A percentile compares a stretch with the other conserved stretches of the same genome.
These are phyloP conservation scores for Umbellularia californica DNA, from an alignment of 164 flowering plant species.

Conservation along the genomic window DNA sequence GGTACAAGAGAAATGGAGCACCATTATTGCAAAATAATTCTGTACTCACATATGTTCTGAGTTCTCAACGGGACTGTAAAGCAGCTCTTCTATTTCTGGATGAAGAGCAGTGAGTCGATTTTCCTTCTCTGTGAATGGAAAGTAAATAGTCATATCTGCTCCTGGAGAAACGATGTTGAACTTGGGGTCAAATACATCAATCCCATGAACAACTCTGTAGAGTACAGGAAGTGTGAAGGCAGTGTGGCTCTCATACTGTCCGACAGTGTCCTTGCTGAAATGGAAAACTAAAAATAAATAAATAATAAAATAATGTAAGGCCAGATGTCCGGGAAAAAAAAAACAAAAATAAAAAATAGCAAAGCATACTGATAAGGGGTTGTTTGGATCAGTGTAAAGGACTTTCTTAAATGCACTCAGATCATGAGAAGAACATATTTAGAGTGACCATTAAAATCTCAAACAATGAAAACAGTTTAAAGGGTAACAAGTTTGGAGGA, in stretches of 20 bases:
- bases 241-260: conserved; percentile 8
- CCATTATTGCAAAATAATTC: not conserved
- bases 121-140: conserved; percentile 69
- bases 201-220: conserved; percentile 3
- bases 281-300: not conserved
- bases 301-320: too few relatives aligned
- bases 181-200: conserved; percentile 10
- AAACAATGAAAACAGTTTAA: too few relatives aligned
- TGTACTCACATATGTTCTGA: conserved; percentile 74
- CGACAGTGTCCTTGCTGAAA: conserved; percentile 6
- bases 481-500: not conserved
- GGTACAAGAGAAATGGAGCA: not conserved
- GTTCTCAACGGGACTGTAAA: conserved; percentile 70
- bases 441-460: not conserved
- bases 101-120: conserved; percentile 74
- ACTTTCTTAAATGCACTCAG: not conserved
- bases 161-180: conserved; percentile 93
- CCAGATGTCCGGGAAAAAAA: not conserved
- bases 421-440: not conserved
- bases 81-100: conserved; percentile 88
- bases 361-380: not conserved
- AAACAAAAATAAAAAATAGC: not conserved
- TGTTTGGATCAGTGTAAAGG: not conserved
- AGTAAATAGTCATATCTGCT: conserved; percentile 84
- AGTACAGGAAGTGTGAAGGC: conserved; percentile 7